Evolutionary conservation across 2,329 filamentous ascomycete genomes (phyloP).

Genomic region (Claviceps spartinae): DNA sequence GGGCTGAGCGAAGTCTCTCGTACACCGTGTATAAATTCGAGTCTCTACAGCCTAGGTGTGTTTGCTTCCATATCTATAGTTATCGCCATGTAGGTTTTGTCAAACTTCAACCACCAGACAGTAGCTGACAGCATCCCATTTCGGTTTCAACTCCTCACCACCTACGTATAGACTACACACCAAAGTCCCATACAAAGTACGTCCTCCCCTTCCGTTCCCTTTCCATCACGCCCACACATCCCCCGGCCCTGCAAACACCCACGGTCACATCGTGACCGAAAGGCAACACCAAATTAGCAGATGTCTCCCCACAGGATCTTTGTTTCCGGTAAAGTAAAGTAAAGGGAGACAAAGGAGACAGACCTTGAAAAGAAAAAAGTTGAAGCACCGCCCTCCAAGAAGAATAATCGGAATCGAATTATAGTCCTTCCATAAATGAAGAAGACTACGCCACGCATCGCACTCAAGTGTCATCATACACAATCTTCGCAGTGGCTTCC

Average conservation of each 20-base stretch:
- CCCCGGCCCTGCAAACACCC: not conserved
- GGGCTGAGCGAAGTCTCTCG: too few species aligned
- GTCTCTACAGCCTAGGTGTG: too few species aligned
- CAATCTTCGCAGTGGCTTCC: slow-evolving; percentile 14
- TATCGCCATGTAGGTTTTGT: too few species aligned
- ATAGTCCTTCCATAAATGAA: slow-evolving; percentile 4
- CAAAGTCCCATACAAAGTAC: not conserved
- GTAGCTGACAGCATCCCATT: too few species aligned
- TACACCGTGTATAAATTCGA: too few species aligned
- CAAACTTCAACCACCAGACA: too few species aligned
- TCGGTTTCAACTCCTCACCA: too few species aligned
- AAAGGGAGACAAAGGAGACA: not conserved
- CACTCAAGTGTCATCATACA: slow-evolving; percentile 13
- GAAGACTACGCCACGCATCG: slow-evolving; percentile 13
- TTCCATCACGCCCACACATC: not conserved
- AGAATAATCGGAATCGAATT: slow-evolving; percentile 15
- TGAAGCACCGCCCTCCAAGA: slow-evolving; percentile 13
- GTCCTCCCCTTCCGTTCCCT: not conserved
- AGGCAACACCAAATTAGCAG: slow-evolving; percentile 6
- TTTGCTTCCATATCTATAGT: too few species aligned
- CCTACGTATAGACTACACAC: too few species aligned
- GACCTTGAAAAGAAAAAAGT: slow-evolving; percentile 8
- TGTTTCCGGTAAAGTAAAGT: not conserved
- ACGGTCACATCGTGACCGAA: not conserved
- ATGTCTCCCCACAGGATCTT: not conserved